Evolutionary conservation across 2,329 filamentous ascomycete species (phyloP), one percentile per base, ranked within the genome.

Genomic region (Fusarium kyushuense): DNA sequence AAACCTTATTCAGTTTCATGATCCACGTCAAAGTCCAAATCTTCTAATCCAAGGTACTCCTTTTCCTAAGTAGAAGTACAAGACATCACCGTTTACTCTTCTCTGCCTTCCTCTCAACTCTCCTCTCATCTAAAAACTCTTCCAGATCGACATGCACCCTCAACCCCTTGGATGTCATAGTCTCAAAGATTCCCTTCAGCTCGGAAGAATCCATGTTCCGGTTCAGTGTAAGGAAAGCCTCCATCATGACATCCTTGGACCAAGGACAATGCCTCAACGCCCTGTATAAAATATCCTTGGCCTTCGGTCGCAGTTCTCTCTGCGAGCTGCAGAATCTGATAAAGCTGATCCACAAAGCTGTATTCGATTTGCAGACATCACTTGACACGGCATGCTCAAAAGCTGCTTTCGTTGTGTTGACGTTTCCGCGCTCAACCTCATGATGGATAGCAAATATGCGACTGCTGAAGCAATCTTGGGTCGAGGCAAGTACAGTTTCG

Each of bases 81-180:
- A 29, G 4, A 30, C 6, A 21, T 69, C 40, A 56, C 25, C 47
- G 49, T 52, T 41, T n/a, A 42, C 58, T 53, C 49, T 54, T 68
- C 25, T 40, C 46, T 17, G 6, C 36, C 54, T 41, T 48, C 36
- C 53, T 73, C 38, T 62, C 67, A 35, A 53, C 69, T 27, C 75
- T 74, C 72, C 79, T 80, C 36, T 69, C 69, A 45, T 76, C 77
- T 45, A 83, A 67, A 69, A 83, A 84, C 54, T 83, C 84, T 1
- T 86, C 84, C 72, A 87, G 70, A 38, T 87, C 85, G 6, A 85
- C 77, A 65, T 86, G 83, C 0, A 87, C 75, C 25, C 86, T 75
- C 45, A 87, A 43, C 0, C 85, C 84, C 75, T 84, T 87, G 6
- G 79, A 77, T 19, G 74, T 76, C 77, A 87, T 81, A 3, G 80